These are phyloP conservation scores for Macaranga tanarius DNA, from an alignment of 441 rosid species.

Conservation along the genomic window DNA sequence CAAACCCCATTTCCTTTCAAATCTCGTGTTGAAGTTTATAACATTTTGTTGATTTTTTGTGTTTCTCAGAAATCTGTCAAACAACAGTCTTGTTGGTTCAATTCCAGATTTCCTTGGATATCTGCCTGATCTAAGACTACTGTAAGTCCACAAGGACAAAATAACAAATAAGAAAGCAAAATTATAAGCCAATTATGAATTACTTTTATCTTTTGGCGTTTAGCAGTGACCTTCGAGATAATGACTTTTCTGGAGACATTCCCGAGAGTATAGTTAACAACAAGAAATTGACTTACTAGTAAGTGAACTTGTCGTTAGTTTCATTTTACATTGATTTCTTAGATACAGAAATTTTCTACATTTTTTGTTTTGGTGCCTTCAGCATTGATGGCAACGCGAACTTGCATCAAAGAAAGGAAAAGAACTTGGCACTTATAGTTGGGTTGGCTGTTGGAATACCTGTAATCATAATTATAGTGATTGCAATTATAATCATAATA, in stretches of 20 bases:
- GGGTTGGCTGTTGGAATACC: background rate
- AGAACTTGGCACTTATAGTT: constrained; percentile 2
- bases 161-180: no score
- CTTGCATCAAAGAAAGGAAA: constrained; percentile 5
- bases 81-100: constrained; percentile 1
- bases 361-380: background rate
- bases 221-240: constrained; percentile 5
- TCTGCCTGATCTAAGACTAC: background rate
- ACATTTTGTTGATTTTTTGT: background rate
- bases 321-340: background rate
- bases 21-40: no score
- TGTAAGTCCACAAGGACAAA: background rate
- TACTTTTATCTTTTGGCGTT: background rate
- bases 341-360: background rate
- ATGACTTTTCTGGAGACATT: constrained; percentile 8
- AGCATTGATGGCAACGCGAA: constrained; percentile 1
- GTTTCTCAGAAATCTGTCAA: constrained; percentile 2
- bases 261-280: background rate
- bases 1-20: no score
- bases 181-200: background rate
- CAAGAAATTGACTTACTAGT: constrained; percentile 2
- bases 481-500: no score
- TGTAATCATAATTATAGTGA: no score
- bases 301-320: background rate
- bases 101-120: constrained; percentile 17